Evolutionary conservation across 108 stramenopile species (phyloP).

Genomic region (Heterococcus sp.): DNA sequence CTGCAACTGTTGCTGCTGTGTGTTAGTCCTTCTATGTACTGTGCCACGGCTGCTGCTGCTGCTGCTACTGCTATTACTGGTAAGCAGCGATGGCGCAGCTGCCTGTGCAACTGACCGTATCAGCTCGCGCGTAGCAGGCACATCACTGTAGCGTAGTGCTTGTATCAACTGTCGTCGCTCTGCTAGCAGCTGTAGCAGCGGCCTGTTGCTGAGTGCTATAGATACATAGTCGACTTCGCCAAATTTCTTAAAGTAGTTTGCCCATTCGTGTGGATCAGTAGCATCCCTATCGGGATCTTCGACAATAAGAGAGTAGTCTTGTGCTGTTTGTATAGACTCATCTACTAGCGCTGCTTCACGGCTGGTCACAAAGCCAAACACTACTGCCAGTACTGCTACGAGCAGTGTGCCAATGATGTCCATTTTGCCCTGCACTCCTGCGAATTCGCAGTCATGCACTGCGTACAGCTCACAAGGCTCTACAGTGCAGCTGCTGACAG

Average conservation of each 20-base stretch:
- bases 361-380: not conserved
- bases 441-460: not conserved
- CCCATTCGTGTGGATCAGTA: conserved; percentile 70
- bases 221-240: conserved; percentile 67
- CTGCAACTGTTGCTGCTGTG: too few species aligned
- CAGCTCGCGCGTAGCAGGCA: not conserved
- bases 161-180: conserved; percentile 39
- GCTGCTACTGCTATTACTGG: too few species aligned
- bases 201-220: conserved; percentile 68
- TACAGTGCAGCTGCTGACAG: not conserved
- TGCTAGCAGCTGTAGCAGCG: conserved; percentile 50
- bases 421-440: not conserved
- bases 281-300: conserved; percentile 72
- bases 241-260: conserved; percentile 57
- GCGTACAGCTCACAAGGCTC: not conserved
- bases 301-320: conserved; percentile 72
- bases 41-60: too few species aligned
- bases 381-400: not conserved
- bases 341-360: conserved; percentile 65
- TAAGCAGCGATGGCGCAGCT: too few species aligned
- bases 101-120: not conserved
- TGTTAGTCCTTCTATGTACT: too few species aligned
- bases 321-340: conserved; percentile 70
- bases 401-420: not conserved
- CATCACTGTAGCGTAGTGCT: conserved; percentile 20